Evolutionary conservation across 2,329 filamentous ascomycete genomes (phyloP), one percentile per base, ranked within the genome.

Genomic region (Arthroderma sp.): DNA sequence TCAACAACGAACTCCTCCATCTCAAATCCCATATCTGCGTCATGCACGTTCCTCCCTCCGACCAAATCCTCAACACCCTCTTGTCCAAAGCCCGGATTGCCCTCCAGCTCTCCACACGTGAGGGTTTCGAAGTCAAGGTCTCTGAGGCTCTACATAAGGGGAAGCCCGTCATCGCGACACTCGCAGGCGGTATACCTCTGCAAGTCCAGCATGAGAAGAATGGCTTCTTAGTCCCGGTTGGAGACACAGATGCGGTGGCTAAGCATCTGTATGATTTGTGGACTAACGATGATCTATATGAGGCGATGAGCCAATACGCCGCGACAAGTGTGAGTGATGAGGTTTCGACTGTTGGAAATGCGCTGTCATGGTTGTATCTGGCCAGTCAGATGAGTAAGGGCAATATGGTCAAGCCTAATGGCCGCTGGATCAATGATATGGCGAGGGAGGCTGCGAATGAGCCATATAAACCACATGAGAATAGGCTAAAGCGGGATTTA

Each of bases 101-200:
- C 0, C 72, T 91, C 5, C 85, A 91, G 61, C 75, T 91, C 4
- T 88, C 83, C 2, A 87, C 81, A 0, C 76, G 83, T 32, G 85
- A 91, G 58, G 84, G 85, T 0, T 91, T 91, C 54, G 85, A 91
- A 62, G 81, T 91, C 54, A 91, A 91, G 63, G 83, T 91, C 4
- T 86, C 81, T 0, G 85, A 91, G 62, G 84, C 83, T 1, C 70
- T 89, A 22, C 84, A 88, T 57, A 85, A 86, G 38, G 84, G 84
- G 9, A 77, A 81, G 2, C 85, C 85, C 1, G 74, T 87, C 54
- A 85, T 91, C 50, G 83, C 81, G 3, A 85, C 81, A 1, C 70
- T 71, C 15, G 79, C 80, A 1, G 85, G 85, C n/a, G 85, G 85
- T 7, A 88, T 91, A 43, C 83, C 84, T 1, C 69, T 89, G 4